Evolutionary conservation across 768 basidiomycete genomes (phyloP), one percentile per base, ranked within the genome.

Genomic region (Auricularia heimuer): DNA sequence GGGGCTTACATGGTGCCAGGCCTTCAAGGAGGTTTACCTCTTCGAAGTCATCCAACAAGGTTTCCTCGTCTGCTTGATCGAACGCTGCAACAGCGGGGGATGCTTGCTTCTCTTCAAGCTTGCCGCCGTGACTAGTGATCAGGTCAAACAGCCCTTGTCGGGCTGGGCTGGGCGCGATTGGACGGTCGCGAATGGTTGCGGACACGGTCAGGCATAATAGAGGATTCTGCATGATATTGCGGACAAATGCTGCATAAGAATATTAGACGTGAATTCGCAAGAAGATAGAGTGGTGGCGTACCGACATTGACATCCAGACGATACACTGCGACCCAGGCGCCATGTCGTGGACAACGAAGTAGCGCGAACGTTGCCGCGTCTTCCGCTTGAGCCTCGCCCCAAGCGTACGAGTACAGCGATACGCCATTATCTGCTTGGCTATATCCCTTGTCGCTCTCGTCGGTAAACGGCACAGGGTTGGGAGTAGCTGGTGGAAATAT

Each of bases 401-500:
- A 94, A 56, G 88, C 85, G 62, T 80, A 82, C 1, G 88, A 82
- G 56, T 85, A 79, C 12, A 95, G 80, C 4, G 85, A 74, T 0
- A 88, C 87, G 0, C 94, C 94, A 14, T 21, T 35, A 70, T 94
- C 90, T 0, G 90, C 81, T 36, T 83, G 82, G 1, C 86, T 84
- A 72, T 95, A 97, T 71, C 85, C 82, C 54, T 83, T 81, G 74
- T 97, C 94, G 16, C 82, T 80, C 37, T 87, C 86, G 0, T 82
- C 80, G 34, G 89, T 86, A 0, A 82, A 78, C 1, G 94, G 94
- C 16, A 86, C 87, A 1, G 94, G 94, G 72, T 89, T 87, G 0
- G 94, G 94, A 0, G 94, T 97, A 62, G 78, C 79, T 1, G 92
- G 92, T 35, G 91, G 92, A 67, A 89, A 82, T 70, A 92, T 87